Conservation (phyloP, 345 rosid genomes). For the Carallia brachiata region DNA sequence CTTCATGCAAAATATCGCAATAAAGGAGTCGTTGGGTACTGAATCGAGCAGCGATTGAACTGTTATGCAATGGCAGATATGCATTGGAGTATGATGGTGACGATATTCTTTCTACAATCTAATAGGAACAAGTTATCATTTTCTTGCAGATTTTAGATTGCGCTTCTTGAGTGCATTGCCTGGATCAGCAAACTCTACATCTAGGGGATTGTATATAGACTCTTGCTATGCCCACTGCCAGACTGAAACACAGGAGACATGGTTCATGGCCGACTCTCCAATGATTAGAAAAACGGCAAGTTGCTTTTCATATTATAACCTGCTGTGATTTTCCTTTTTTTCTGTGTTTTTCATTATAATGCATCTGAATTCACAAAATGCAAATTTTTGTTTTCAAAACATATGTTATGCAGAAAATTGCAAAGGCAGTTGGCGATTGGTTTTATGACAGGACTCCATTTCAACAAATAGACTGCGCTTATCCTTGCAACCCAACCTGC, state of each 20-base stretch:
- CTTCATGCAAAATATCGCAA: neutral
- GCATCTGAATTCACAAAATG: neutral
- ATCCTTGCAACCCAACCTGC: conserved; percentile 96
- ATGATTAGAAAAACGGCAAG: conserved; percentile 49
- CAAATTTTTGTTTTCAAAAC: neutral
- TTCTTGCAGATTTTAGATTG: conserved; percentile 57
- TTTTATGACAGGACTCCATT: conserved; percentile 59
- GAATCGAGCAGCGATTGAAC: no score
- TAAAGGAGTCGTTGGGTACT: neutral
- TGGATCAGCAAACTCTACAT: conserved; percentile 47
- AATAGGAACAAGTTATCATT: neutral
- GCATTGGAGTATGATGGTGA: neutral
- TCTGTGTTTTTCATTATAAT: neutral
- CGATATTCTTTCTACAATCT: no score
- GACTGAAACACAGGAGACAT: conserved; percentile 72
- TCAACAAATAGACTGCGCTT: conserved; percentile 83
- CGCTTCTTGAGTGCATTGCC: conserved; percentile 60
- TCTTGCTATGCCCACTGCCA: conserved; percentile 91
- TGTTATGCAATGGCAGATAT: neutral
- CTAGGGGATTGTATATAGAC: conserved; percentile 78
- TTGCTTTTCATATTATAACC: neutral
- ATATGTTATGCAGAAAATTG: conserved; percentile 54
- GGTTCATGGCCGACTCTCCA: conserved; percentile 75
- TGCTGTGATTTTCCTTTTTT: neutral
- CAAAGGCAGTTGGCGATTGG: conserved; percentile 94